A percentile compares a stretch with the other conserved stretches of the same genome.
These are phyloP conservation scores for Diaporthe amygdali DNA, from an alignment of 2,329 filamentous ascomycete species.

Conservation along the genomic window DNA sequence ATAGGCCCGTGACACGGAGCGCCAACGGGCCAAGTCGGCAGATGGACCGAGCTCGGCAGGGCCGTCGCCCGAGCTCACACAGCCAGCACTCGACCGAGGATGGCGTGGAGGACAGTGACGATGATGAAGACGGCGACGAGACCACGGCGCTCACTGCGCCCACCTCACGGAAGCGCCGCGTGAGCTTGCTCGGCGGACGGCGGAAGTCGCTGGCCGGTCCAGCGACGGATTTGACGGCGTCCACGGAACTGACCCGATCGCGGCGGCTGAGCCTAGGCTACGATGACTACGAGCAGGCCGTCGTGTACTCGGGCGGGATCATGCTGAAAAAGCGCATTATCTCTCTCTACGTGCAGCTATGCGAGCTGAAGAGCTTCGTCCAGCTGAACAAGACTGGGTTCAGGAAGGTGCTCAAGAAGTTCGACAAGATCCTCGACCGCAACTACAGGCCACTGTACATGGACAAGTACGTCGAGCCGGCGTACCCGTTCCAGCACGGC, in stretches of 20 bases:
- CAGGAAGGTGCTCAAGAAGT: slow-evolving; percentile 96
- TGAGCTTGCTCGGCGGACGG: slow-evolving; percentile 43
- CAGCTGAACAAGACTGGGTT: slow-evolving; percentile 98
- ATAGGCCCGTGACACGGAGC: slow-evolving; percentile 31
- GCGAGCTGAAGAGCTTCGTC: slow-evolving; percentile 93
- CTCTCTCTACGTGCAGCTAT: slow-evolving; percentile 86
- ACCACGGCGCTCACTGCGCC: slow-evolving; percentile 61
- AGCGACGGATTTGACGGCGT: slow-evolving; percentile 63
- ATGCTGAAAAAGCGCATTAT: slow-evolving; percentile 93
- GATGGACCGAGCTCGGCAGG: slow-evolving; percentile 29
- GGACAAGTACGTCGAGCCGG: slow-evolving; percentile 72
- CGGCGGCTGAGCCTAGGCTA: slow-evolving; percentile 71
- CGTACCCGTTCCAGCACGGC: slow-evolving; percentile 79
- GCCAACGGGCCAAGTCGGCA: slow-evolving; percentile 34
- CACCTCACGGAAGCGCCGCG: slow-evolving; percentile 49
- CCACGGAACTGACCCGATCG: slow-evolving; percentile 64
- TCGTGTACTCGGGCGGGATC: slow-evolving; percentile 71
- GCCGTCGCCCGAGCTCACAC: slow-evolving; percentile 39
- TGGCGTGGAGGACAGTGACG: slow-evolving; percentile 66
- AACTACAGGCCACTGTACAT: slow-evolving; percentile 81
- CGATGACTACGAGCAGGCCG: slow-evolving; percentile 80
- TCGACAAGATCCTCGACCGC: slow-evolving; percentile 92
- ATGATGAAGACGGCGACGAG: slow-evolving; percentile 65
- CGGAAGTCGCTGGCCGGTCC: slow-evolving; percentile 43
- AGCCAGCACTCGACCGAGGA: slow-evolving; percentile 60